A percentile compares a stretch with the other conserved stretches of the same genome.
Conservation (phyloP, 2,329 filamentous ascomycete species). For the Fusarium floridanum region DNA sequence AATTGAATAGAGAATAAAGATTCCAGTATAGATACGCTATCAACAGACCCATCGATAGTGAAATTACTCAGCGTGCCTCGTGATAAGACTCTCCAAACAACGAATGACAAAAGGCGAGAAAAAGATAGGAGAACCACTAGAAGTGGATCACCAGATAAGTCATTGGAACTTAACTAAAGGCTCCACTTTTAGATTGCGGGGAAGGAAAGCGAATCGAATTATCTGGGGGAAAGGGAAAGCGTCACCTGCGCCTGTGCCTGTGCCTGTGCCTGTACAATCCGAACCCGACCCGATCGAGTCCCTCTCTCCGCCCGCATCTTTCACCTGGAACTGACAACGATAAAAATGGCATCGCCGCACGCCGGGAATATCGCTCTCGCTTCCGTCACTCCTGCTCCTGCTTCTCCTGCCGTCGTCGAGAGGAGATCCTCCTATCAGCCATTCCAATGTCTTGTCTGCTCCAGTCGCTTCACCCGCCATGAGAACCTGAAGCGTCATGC, state of each 20-base stretch:
- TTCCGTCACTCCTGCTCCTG: not conserved
- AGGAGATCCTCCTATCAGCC: constrained; percentile 46
- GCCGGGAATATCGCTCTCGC: constrained; percentile 3
- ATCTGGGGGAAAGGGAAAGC: constrained; percentile 5
- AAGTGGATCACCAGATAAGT: constrained; percentile 3
- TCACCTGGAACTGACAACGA: not conserved
- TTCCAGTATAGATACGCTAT: not conserved
- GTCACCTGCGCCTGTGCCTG: not conserved
- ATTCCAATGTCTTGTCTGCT: constrained; percentile 56
- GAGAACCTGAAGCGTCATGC: constrained; percentile 55
- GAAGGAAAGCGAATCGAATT: constrained; percentile 3
- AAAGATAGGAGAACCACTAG: constrained; percentile 3
- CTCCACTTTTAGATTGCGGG: constrained; percentile 8
- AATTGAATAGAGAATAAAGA: not conserved
- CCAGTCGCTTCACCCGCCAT: constrained; percentile 44
- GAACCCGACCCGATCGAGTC: not conserved
- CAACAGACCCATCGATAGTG: not conserved
- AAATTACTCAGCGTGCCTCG: not conserved
- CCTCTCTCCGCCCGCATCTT: not conserved
- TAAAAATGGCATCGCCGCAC: constrained; percentile 11
- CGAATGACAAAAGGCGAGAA: not conserved
- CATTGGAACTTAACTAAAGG: not conserved
- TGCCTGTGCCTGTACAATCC: not conserved
- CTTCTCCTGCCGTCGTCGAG: not conserved
- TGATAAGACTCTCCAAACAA: not conserved